These are phyloP conservation scores for Leonotis leonurus DNA, from an alignment of 257 asterid genomes.

Conservation along the genomic window DNA sequence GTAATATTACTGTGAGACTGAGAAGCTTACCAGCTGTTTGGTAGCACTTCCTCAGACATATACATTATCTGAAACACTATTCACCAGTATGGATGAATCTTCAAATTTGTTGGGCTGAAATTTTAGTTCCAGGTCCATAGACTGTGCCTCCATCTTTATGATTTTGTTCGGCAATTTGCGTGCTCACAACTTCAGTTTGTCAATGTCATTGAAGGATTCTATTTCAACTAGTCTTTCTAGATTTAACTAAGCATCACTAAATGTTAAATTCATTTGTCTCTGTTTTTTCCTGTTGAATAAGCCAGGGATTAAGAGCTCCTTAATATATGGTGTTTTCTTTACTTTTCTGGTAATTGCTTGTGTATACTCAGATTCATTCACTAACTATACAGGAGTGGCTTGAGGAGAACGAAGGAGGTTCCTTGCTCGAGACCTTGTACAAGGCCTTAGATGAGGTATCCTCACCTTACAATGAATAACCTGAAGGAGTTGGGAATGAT, in stretches of 20 bases:
- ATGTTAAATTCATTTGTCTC: background rate
- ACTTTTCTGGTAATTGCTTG: background rate
- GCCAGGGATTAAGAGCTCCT: background rate
- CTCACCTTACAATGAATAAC: background rate
- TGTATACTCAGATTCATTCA: conserved; percentile 5
- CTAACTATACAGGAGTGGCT: conserved; percentile 75
- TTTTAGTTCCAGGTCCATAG: too few relatives aligned
- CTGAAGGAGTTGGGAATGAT: background rate
- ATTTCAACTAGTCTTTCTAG: background rate
- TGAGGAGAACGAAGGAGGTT: conserved; percentile 46
- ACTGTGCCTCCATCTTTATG: background rate
- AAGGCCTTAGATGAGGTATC: conserved; percentile 92
- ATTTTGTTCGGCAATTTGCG: background rate
- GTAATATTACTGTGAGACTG: too few relatives aligned
- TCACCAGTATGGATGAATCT: too few relatives aligned
- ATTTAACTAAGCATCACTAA: background rate
- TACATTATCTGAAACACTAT: too few relatives aligned
- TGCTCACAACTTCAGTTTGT: background rate
- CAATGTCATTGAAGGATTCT: background rate
- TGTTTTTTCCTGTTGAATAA: background rate
- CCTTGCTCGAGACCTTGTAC: conserved; percentile 64
- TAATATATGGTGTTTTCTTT: background rate
- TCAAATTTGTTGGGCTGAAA: too few relatives aligned
- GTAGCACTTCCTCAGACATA: background rate
- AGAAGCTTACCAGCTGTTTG: background rate